phyloP scores from a whole-genome alignment of 441 rosid species.

The Jatropha podagrica region DNA sequence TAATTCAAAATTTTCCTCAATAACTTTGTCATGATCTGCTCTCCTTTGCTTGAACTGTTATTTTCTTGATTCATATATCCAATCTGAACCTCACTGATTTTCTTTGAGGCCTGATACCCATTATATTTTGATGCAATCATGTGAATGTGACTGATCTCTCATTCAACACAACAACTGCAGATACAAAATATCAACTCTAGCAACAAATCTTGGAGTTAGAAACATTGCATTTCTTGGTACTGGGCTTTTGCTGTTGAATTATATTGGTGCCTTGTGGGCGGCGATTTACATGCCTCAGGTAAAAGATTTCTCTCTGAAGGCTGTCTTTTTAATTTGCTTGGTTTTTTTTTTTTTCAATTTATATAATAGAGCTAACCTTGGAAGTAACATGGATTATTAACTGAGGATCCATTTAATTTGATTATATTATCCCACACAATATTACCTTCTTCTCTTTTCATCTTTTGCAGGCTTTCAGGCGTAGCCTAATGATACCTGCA shows the following conservation, averaged over 20 bases:
- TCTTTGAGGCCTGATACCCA: neutral
- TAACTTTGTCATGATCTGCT: neutral
- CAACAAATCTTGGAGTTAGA: conserved; percentile 91
- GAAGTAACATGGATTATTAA: neutral
- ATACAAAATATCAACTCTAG: conserved; percentile 87
- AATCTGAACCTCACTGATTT: neutral
- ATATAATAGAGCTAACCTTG: neutral
- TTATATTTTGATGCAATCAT: conserved; percentile 1
- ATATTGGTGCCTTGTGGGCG: conserved; percentile 65
- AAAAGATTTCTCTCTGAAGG: conserved; percentile 26
- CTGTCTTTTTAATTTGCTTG: neutral
- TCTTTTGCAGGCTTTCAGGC: conserved; percentile 72
- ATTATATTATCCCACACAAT: neutral
- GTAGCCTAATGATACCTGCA: conserved; percentile 71
- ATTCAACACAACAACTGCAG: conserved; percentile 30
- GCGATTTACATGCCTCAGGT: conserved; percentile 97
- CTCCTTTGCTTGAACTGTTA: conserved; percentile 2
- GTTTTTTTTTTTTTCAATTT: conserved; percentile 7
- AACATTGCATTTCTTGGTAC: conserved; percentile 89
- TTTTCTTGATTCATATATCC: conserved; percentile 3
- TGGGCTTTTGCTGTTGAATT: conserved; percentile 79
- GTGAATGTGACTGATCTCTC: neutral
- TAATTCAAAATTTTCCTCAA: neutral
- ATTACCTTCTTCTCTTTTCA: conserved; percentile 2
- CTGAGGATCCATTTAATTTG: neutral